Conservation (phyloP, 192 early-diverging fungal genomes). For the Coemansia sp. region DNA sequence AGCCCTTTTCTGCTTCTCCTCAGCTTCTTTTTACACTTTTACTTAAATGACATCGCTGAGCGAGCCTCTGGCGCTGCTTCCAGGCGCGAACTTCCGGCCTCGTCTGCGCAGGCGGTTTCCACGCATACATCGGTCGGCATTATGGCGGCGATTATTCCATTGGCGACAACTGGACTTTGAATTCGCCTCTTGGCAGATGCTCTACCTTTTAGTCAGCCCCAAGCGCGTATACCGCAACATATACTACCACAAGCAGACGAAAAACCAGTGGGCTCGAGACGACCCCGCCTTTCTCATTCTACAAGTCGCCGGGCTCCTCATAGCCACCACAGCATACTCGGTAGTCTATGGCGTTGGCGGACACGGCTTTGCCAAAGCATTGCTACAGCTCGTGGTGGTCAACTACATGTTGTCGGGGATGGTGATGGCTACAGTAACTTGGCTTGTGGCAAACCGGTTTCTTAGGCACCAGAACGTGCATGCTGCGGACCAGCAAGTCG, state of each 20-base stretch:
- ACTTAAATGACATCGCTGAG: conserved; percentile 13
- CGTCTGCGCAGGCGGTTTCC: conserved; percentile 33
- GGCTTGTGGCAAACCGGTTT: conserved; percentile 76
- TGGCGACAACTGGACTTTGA: conserved; percentile 57
- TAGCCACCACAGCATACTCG: conserved; percentile 26
- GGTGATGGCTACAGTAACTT: conserved; percentile 30
- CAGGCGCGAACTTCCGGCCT: conserved; percentile 18
- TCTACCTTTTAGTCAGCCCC: conserved; percentile 49
- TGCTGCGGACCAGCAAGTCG: conserved; percentile 83
- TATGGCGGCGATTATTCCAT: conserved; percentile 44
- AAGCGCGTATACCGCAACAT: conserved; percentile 81
- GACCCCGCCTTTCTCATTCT: conserved; percentile 94
- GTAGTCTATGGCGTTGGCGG: conserved; percentile 41
- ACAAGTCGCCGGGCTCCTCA: conserved; percentile 62
- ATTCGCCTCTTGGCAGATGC: conserved; percentile 53
- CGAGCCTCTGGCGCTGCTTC: conserved; percentile 31
- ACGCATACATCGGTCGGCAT: conserved; percentile 46
- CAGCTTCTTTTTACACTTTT: background rate
- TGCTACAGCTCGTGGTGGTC: conserved; percentile 40
- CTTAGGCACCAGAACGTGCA: conserved; percentile 78
- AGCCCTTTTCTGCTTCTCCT: background rate
- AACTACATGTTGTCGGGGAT: conserved; percentile 34
- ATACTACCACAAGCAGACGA: conserved; percentile 98
- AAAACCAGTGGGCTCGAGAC: conserved; percentile 98
- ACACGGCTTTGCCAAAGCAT: conserved; percentile 30